Evolutionary conservation across 1,284 basidiomycete genomes (phyloP), one percentile per base, ranked within the genome.

Genomic region (Ceratobasidium sp.): DNA sequence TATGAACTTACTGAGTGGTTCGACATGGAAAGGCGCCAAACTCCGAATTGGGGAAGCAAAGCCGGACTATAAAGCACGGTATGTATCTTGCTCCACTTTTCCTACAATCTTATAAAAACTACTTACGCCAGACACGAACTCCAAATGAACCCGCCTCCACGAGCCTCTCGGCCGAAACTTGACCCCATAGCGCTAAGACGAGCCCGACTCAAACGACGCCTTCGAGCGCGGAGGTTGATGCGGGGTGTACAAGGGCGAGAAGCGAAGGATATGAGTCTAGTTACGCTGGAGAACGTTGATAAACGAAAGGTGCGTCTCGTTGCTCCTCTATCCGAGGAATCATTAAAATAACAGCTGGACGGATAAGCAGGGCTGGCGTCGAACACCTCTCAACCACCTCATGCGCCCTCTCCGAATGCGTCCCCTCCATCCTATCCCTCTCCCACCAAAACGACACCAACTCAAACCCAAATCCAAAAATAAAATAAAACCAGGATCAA

Each of bases 21-120:
- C 92, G 12, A 93, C 90, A 1, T 95, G 93, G 92, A 95, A 94
- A 84, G 94, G 94, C 20, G 86, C 93, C n/a, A 94, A 92, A 81
- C 85, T 95, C 42, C 89, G 93, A n/a, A 88, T 95, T 49, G 93
- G 93, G 7, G 93, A 94, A 81, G 94, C 94, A 33, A 93, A 90
- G 80, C 91, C 90, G 0, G 91, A 95, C 83, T 95, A 88, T 82
- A 84, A 84, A 6, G 90, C 91, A 82, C 87, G 91, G 93, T 92
- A 61, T 23, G 85, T 81, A 33, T 7, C 49, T 68, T 53, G 26
- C 20, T 28, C 28, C 5, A 13, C 26, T 9, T 77, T 44, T 61
- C 20, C 56, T n/a, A 23, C 42, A 10, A n/a, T 26, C 61, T 42
- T 26, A 61, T n/a, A 18, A n/a, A 71, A 70, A 77, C 55, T 12